A percentile compares a stretch with the other conserved stretches of the same genome.
These are phyloP conservation scores for Heliamphora exappendiculata DNA, from an alignment of 148 eudicot genomes.

Conservation along the genomic window DNA sequence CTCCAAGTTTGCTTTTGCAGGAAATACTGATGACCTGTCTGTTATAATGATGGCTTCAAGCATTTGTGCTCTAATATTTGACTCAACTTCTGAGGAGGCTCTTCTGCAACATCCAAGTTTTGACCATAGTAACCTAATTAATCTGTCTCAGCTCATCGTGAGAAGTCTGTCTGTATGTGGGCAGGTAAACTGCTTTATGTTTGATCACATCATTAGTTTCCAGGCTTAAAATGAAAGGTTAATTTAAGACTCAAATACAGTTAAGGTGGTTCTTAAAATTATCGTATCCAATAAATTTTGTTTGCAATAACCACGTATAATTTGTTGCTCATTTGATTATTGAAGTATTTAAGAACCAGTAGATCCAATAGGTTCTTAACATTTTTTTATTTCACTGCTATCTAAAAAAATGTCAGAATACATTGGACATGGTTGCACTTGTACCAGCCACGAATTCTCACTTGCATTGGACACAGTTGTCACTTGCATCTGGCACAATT, in stretches of 20 bases:
- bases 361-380: too few species aligned
- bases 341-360: too few species aligned
- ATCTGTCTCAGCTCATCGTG: slow-evolving; percentile 48
- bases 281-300: too few species aligned
- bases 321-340: too few species aligned
- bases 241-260: not conserved
- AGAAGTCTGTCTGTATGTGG: slow-evolving; percentile 48
- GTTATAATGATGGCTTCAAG: slow-evolving; percentile 80
- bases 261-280: too few species aligned
- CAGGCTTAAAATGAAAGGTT: not conserved
- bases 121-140: slow-evolving; percentile 26
- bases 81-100: slow-evolving; percentile 59
- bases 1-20: slow-evolving; percentile 28
- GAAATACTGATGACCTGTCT: slow-evolving; percentile 35
- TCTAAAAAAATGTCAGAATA: too few species aligned
- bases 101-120: slow-evolving; percentile 52
- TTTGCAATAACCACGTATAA: too few species aligned
- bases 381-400: too few species aligned
- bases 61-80: slow-evolving; percentile 69
- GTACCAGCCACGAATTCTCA: too few species aligned
- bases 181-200: slow-evolving; percentile 36
- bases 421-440: too few species aligned
- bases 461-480: too few species aligned
- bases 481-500: too few species aligned
- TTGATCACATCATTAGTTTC: not conserved